Evolutionary conservation across 148 eudicot species (phyloP), one percentile per base, ranked within the genome.

Genomic region (Chenopodium berlandieri): DNA sequence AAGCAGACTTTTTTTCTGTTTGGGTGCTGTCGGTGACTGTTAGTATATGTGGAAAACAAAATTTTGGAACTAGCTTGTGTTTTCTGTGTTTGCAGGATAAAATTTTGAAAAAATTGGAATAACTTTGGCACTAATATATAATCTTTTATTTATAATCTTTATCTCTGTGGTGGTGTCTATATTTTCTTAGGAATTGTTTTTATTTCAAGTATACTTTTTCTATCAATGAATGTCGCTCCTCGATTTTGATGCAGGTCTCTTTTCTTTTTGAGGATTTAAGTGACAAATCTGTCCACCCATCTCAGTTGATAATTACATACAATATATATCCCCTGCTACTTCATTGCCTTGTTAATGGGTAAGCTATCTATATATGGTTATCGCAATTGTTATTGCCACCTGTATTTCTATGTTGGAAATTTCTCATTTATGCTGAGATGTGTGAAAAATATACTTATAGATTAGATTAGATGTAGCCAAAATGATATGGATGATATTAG

Each of bases 341-440:
- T 87, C 85, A 87, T 80, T 92, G 99, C 88, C 92, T 96, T 78
- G 80, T 88, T 75, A 86, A 90, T 76, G 91, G 99, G 99, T 96
- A 90, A 83, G 82, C 67, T 60, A 11, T 69, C 27, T 37, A n/a
- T 64, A 71, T 79, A 25, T 22, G 31, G 23, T 71, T 69, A 25
- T 56, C 71, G 30, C 71, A 37, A 74, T 50, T 44, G 4, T 25
- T 19, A 20, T 22, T 58, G 66, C 37, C 25, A 7, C 47, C 37
- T 52, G 27, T 31, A 31, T 60, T 48, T 46, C 48, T 52, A 13
- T 70, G 64, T 4, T 71, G 48, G 60, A 77, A 71, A n/a, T 37
- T 34, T 4, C 44, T 40, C 17, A n/a, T 48, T 46, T 34, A 30
- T 83, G 46, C 50, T 73, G 81, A 78, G 78, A 74, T 73, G 73